Percentiles rank a stretch among this genome's conserved stretches.
Evolutionary conservation across 495 filamentous ascomycete genomes (phyloP).

Genomic region (Hyaloscypha bicolor): DNA sequence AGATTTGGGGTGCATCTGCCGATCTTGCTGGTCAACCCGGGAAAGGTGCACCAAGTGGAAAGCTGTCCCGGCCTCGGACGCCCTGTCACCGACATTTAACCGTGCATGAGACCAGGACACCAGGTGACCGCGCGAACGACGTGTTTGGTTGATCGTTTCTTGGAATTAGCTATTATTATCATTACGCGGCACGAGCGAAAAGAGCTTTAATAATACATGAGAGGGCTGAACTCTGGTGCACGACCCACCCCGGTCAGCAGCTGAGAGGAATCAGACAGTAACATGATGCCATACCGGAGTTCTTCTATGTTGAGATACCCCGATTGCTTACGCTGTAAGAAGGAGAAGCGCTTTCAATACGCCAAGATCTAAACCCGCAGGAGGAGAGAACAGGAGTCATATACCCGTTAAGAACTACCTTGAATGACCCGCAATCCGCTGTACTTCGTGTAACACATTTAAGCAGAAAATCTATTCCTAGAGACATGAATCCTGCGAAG

Average conservation of each 20-base stretch:
- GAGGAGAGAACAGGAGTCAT: not conserved
- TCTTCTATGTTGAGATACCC: slow-evolving; percentile 5
- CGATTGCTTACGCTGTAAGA: slow-evolving; percentile 5
- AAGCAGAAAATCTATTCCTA: slow-evolving; percentile 3
- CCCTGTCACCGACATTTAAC: not conserved
- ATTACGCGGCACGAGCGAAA: not conserved
- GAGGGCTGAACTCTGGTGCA: not conserved
- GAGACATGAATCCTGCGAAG: not conserved
- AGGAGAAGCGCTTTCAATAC: not conserved
- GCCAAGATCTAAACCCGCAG: not conserved
- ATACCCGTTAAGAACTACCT: not conserved
- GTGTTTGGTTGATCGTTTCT: not conserved
- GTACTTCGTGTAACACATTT: not conserved
- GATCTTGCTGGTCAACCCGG: not conserved
- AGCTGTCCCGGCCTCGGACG: not conserved
- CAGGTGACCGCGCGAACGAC: not conserved
- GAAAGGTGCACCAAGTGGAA: not conserved
- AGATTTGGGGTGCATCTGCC: not conserved
- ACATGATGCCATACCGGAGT: not conserved
- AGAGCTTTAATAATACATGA: slow-evolving; percentile 5
- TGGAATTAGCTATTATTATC: slow-evolving; percentile 1
- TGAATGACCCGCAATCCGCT: not conserved
- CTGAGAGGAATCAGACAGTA: not conserved
- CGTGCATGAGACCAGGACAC: not conserved
- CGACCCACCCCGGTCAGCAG: not conserved